Percentiles rank a stretch among this genome's conserved stretches.
Conservation (phyloP, 1,284 basidiomycete species). For the Pseudomicrostroma phylloplanum region DNA sequence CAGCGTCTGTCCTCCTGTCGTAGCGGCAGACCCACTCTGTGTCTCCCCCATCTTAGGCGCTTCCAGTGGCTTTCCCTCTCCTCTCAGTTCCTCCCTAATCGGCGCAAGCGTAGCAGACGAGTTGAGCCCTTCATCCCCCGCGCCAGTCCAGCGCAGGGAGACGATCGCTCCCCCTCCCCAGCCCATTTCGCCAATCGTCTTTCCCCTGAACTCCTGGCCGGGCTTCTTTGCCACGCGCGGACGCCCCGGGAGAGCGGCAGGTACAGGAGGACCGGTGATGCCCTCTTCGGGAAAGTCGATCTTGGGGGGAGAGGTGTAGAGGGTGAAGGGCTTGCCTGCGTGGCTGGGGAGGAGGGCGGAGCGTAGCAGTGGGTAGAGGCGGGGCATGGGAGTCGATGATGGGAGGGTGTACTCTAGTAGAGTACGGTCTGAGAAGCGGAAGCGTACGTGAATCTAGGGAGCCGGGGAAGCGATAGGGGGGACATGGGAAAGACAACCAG, state of each 20-base stretch:
- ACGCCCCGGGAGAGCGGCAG: too few relatives aligned
- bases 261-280: background rate
- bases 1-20: slow-evolving; percentile 3
- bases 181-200: slow-evolving; percentile 64
- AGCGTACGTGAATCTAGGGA: slow-evolving; percentile 68
- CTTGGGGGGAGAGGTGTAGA: slow-evolving; percentile 74
- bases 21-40: slow-evolving; percentile 4
- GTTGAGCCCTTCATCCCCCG: slow-evolving; percentile 55
- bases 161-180: slow-evolving; percentile 74
- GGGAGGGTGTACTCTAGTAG: slow-evolving; percentile 73
- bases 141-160: slow-evolving; percentile 69
- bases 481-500: background rate
- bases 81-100: slow-evolving; percentile 9
- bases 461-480: slow-evolving; percentile 7
- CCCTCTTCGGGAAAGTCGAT: slow-evolving; percentile 65
- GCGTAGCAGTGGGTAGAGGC: slow-evolving; percentile 70
- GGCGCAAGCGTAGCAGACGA: background rate
- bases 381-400: slow-evolving; percentile 60
- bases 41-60: slow-evolving; percentile 9
- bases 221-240: background rate
- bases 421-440: slow-evolving; percentile 72
- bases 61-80: slow-evolving; percentile 11
- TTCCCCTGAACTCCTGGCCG: slow-evolving; percentile 60
- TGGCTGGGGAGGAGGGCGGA: slow-evolving; percentile 65
- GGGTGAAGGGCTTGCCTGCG: slow-evolving; percentile 68